These are phyloP conservation scores for Apiospora arundinis DNA, from an alignment of 2,329 filamentous ascomycete species.

Conservation along the genomic window DNA sequence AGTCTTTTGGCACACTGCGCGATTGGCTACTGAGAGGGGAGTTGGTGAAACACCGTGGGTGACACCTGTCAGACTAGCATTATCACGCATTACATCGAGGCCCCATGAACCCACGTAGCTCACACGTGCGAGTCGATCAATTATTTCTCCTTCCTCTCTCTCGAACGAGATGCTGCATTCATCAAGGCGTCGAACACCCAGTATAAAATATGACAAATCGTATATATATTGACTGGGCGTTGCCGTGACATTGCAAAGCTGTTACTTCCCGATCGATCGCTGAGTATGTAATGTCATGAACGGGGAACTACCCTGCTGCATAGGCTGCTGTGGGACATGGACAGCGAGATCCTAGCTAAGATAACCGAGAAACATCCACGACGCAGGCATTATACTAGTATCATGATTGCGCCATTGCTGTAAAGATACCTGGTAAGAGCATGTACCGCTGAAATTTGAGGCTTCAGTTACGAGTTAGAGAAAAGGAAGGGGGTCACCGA, in stretches of 20 bases:
- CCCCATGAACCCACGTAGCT: conserved; percentile 7
- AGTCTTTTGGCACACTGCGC: background rate
- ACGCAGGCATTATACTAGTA: background rate
- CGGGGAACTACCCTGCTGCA: background rate
- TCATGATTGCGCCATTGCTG: background rate
- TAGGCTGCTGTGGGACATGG: background rate
- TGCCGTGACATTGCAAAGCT: background rate
- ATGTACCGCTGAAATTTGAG: background rate
- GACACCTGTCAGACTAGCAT: conserved; percentile 17
- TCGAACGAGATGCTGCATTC: background rate
- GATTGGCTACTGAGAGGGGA: background rate
- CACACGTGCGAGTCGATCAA: background rate
- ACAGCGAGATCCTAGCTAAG: too few relatives aligned
- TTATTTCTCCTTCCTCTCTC: background rate
- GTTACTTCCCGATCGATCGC: background rate
- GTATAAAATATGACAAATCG: conserved; percentile 4
- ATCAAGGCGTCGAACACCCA: background rate
- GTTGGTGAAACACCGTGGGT: background rate
- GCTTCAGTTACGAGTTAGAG: background rate
- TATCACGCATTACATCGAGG: background rate
- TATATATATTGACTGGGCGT: background rate
- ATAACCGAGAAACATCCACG: too few relatives aligned
- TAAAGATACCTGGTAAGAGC: background rate
- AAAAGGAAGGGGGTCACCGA: background rate
- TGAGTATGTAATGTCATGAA: background rate